Evolutionary conservation across 1,284 basidiomycete species (phyloP), one percentile per base, ranked within the genome.

Genomic region (Rhodotorula mucilaginosa): DNA sequence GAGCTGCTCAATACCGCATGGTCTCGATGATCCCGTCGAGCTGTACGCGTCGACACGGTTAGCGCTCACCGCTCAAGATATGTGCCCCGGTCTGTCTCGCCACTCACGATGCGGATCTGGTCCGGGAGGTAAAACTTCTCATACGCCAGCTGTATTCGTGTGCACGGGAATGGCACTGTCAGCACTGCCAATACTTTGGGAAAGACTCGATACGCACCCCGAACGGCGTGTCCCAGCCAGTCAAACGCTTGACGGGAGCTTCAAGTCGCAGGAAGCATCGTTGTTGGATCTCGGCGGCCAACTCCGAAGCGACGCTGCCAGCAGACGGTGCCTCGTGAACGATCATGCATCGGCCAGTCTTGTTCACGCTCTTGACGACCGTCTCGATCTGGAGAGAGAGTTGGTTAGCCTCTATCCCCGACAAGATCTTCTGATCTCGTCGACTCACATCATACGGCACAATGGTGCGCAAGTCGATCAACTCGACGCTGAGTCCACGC

Each of bases 51-150:
- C 19, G 21, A 21, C 2, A 15, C 18, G 65, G 39, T 44, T 44
- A 44, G 39, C 39, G 39, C 39, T 44, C 39, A 10, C 61, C 18
- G 26, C 13, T 18, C 15, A 6, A 61, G 6, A 18, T 15, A 5
- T 18, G 15, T 2, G 4, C 5, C 26, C 3, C 26, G 46, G 47
- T 16, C 26, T 26, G 18, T 10, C 46, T 21, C 16, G 29, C 48
- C 13, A 46, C 72, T 57, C 19, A 74, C 65, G 57, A 95, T 84
- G 63, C 92, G 86, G 70, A 96, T 84, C 5, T 89, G 84, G 79
- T 96, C 93, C 0, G 93, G 93, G 79, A 94, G 88, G 82, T 90
- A 88, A 81, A 96, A 95, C 80, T 92, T 93, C 83, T 96, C 93
- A 78, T 88, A 95, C 63, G 90, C 88, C 76, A 96, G 83, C 39